A percentile compares a stretch with the other conserved stretches of the same genome.
These are phyloP conservation scores for Penicillium decumbens DNA, from an alignment of 2,329 filamentous ascomycete species.

Conservation along the genomic window DNA sequence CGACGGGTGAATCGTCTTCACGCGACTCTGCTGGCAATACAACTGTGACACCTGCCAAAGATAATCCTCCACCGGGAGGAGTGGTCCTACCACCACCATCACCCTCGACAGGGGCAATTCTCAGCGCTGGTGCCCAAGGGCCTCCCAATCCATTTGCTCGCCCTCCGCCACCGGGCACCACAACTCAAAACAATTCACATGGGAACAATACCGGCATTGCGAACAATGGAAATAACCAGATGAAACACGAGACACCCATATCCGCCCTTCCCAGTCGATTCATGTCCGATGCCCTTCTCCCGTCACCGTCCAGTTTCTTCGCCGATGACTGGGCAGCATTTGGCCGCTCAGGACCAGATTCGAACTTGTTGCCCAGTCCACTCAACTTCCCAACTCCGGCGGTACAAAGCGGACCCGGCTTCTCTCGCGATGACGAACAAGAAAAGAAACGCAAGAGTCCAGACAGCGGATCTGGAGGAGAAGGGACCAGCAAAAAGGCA, in stretches of 20 bases:
- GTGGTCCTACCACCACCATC: conserved; percentile 90
- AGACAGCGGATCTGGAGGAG: conserved; percentile 33
- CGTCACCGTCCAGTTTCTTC: conserved; percentile 89
- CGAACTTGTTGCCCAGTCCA: conserved; percentile 85
- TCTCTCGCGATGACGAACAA: conserved; percentile 40
- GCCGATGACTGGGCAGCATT: conserved; percentile 77
- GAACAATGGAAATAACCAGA: conserved; percentile 18
- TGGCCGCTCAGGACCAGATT: conserved; percentile 57
- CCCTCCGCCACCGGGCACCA: conserved; percentile 63
- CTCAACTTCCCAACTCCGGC: conserved; percentile 84
- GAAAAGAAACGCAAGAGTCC: conserved; percentile 45
- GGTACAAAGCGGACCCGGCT: conserved; percentile 38
- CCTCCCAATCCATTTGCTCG: conserved; percentile 94
- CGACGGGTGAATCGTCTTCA: conserved; percentile 65
- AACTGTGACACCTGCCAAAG: conserved; percentile 56
- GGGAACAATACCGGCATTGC: conserved; percentile 23
- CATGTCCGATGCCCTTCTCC: conserved; percentile 78
- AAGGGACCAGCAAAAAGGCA: conserved; percentile 37
- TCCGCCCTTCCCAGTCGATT: conserved; percentile 90
- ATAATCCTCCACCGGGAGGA: conserved; percentile 59
- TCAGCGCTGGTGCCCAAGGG: conserved; percentile 86
- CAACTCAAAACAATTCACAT: conserved; percentile 42
- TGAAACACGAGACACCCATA: conserved; percentile 69
- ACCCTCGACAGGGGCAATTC: conserved; percentile 75
- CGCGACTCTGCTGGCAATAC: conserved; percentile 58